phyloP scores from a whole-genome alignment of 2,329 filamentous ascomycete species.

The Colletotrichum eremochloae region DNA sequence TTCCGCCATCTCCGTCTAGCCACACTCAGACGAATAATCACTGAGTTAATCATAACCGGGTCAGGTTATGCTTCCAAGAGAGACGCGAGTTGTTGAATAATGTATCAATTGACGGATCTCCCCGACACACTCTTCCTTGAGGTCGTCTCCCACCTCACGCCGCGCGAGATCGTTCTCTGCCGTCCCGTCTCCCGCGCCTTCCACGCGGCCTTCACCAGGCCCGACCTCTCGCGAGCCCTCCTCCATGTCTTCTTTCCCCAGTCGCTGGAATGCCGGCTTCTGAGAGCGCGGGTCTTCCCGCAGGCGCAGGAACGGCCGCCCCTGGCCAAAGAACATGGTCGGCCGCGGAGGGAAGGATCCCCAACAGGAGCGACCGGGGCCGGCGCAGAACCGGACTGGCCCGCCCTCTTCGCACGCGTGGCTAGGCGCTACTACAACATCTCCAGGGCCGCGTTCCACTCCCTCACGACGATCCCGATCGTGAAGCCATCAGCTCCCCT shows the following conservation, averaged over 20 bases:
- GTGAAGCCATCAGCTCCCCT: slow-evolving; percentile 44
- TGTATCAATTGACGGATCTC: slow-evolving; percentile 58
- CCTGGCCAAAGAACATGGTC: not conserved
- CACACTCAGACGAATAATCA: not conserved
- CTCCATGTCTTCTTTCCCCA: slow-evolving; percentile 66
- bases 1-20: not conserved
- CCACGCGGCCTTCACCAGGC: slow-evolving; percentile 63
- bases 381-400: slow-evolving; percentile 51
- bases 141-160: slow-evolving; percentile 62
- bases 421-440: slow-evolving; percentile 69
- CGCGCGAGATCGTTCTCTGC: slow-evolving; percentile 63
- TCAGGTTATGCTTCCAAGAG: not conserved
- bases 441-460: slow-evolving; percentile 42
- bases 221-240: slow-evolving; percentile 60
- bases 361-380: slow-evolving; percentile 38
- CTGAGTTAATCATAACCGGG: not conserved
- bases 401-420: slow-evolving; percentile 61
- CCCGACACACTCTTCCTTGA: slow-evolving; percentile 72
- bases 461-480: slow-evolving; percentile 40
- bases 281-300: slow-evolving; percentile 42
- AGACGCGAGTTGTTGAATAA: slow-evolving; percentile 23
- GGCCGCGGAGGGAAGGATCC: too few relatives aligned
- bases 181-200: slow-evolving; percentile 66
- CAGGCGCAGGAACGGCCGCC: not conserved
- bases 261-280: slow-evolving; percentile 65